These are phyloP conservation scores for Phytophthora citrophthora DNA, from an alignment of 352 stramenopile species.

Conservation along the genomic window DNA sequence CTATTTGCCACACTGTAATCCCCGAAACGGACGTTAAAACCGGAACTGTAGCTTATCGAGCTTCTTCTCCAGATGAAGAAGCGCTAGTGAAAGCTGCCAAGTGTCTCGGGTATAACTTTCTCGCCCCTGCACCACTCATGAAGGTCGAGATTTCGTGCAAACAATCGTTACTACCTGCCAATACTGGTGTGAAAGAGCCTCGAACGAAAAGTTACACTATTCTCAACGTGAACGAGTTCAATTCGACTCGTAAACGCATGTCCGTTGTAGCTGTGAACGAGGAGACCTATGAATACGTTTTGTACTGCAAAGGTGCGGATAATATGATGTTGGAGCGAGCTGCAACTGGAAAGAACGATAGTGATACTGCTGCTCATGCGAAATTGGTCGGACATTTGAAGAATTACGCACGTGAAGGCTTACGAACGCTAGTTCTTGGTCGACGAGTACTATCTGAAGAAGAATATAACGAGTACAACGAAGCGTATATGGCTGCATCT, in stretches of 20 bases:
- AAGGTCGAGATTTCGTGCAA: slow-evolving; percentile 63
- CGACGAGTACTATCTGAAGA: slow-evolving; percentile 49
- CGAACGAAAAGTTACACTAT: slow-evolving; percentile 51
- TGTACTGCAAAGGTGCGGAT: slow-evolving; percentile 87
- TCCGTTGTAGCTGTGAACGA: slow-evolving; percentile 91
- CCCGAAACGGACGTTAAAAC: slow-evolving; percentile 71
- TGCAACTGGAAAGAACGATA: slow-evolving; percentile 10
- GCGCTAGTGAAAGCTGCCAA: slow-evolving; percentile 69
- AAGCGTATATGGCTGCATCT: slow-evolving; percentile 56
- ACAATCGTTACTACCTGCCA: slow-evolving; percentile 25
- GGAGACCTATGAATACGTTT: slow-evolving; percentile 46
- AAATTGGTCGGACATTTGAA: slow-evolving; percentile 58
- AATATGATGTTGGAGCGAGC: slow-evolving; percentile 83
- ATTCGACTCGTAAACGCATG: slow-evolving; percentile 97
- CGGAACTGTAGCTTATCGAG: slow-evolving; percentile 45
- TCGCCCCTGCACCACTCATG: slow-evolving; percentile 50
- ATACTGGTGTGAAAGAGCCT: neutral
- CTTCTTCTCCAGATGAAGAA: slow-evolving; percentile 74
- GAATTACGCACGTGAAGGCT: slow-evolving; percentile 73
- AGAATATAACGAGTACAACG: slow-evolving; percentile 68
- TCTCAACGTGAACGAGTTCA: slow-evolving; percentile 88
- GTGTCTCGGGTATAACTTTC: slow-evolving; percentile 68
- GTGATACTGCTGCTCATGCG: slow-evolving; percentile 14
- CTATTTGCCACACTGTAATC: slow-evolving; percentile 74
- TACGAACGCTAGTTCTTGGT: slow-evolving; percentile 82